Percentiles rank a stretch among this genome's conserved stretches.
phyloP scores from a whole-genome alignment of 805 yeast species.

The Myxozyma melibiosi region DNA sequence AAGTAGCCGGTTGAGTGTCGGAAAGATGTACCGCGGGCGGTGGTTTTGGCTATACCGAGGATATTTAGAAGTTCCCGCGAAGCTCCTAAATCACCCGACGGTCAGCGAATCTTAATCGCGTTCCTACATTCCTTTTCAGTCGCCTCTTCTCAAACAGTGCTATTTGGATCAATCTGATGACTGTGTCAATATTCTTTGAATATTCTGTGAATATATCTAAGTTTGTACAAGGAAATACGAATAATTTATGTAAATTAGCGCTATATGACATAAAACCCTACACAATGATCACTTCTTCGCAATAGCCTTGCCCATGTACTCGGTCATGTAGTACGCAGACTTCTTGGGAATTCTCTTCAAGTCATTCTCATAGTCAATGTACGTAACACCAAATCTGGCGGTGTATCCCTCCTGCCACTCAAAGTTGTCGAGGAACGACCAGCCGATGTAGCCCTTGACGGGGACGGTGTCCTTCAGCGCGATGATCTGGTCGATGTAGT shows the following conservation, averaged over 20 bases:
- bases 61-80: too few species aligned
- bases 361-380: conserved; percentile 7
- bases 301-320: conserved; percentile 4
- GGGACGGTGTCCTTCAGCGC: conserved; percentile 40
- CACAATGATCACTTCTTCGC: neutral
- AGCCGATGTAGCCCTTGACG: conserved; percentile 42
- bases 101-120: too few species aligned
- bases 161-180: too few species aligned
- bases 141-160: too few species aligned
- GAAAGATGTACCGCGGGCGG: too few species aligned
- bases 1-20: too few species aligned
- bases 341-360: conserved; percentile 10
- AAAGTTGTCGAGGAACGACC: conserved; percentile 45
- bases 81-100: too few species aligned
- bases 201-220: too few species aligned
- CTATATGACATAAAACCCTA: neutral
- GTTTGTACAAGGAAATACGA: too few species aligned
- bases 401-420: conserved; percentile 42
- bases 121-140: too few species aligned
- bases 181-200: too few species aligned
- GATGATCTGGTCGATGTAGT: conserved; percentile 40
- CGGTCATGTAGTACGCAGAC: conserved; percentile 10
- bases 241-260: neutral
- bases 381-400: conserved; percentile 12
- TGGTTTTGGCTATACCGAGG: too few species aligned